These are phyloP conservation scores for Phytophthora rubi DNA, from an alignment of 352 stramenopile genomes.

Conservation along the genomic window DNA sequence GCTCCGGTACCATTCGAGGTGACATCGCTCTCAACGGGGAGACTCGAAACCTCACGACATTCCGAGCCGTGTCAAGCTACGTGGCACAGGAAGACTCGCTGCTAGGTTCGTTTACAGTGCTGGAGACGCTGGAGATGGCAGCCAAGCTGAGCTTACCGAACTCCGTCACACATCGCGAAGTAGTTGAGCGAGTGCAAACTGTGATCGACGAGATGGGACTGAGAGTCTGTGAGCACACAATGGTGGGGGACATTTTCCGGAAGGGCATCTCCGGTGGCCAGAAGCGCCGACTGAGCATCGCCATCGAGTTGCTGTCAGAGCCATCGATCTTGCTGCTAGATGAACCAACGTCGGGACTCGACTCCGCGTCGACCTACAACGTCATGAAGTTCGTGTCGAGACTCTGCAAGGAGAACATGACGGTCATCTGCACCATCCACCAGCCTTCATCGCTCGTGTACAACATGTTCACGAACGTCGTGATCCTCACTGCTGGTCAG, in stretches of 20 bases:
- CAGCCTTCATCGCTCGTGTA: constrained; percentile 71
- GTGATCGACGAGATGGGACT: constrained; percentile 77
- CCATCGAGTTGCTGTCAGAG: constrained; percentile 92
- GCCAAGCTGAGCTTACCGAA: constrained; percentile 54
- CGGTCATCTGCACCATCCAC: constrained; percentile 90
- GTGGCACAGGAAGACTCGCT: constrained; percentile 63
- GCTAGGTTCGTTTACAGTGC: constrained; percentile 67
- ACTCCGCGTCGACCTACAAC: constrained; percentile 86
- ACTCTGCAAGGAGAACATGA: constrained; percentile 64
- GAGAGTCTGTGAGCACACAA: constrained; percentile 51
- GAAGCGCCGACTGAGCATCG: constrained; percentile 93
- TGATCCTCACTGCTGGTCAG: constrained; percentile 76
- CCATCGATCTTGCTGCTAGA: constrained; percentile 95
- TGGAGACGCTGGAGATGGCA: constrained; percentile 70
- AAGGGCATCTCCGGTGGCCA: constrained; percentile 90
- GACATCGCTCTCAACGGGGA: constrained; percentile 56
- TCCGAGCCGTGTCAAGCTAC: constrained; percentile 57
- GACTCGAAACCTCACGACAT: constrained; percentile 38
- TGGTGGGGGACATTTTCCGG: constrained; percentile 83
- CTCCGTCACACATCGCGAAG: constrained; percentile 38
- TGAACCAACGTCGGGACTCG: constrained; percentile 92
- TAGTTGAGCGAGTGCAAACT: constrained; percentile 53
- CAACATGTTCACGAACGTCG: constrained; percentile 67
- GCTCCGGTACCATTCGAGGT: constrained; percentile 41
- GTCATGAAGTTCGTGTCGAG: constrained; percentile 83